These are phyloP conservation scores for Acephala macrosclerotiorum DNA, from an alignment of 2,329 filamentous ascomycete species.

Conservation along the genomic window DNA sequence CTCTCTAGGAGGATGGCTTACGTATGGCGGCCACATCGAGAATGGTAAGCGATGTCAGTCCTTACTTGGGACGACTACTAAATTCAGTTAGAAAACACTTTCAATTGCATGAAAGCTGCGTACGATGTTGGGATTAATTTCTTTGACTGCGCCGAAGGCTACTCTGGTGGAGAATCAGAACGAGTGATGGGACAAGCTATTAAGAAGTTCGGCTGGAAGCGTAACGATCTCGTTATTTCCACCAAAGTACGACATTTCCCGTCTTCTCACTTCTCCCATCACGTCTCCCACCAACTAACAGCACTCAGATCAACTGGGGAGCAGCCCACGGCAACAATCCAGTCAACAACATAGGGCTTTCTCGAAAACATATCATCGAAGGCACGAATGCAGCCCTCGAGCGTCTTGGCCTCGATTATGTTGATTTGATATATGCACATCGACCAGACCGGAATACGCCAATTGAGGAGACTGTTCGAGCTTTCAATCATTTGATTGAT, in stretches of 20 bases:
- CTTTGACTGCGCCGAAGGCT: conserved; percentile 64
- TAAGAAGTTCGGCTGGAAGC: conserved; percentile 63
- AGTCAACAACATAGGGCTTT: conserved; percentile 72
- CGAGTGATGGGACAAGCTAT: conserved; percentile 62
- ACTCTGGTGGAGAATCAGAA: conserved; percentile 60
- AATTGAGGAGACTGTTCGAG: conserved; percentile 68
- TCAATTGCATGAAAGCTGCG: conserved; percentile 66
- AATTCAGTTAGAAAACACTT: conserved; percentile 59
- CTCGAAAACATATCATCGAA: conserved; percentile 74
- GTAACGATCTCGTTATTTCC: conserved; percentile 63
- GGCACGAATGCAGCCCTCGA: conserved; percentile 66
- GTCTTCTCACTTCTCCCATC: background rate
- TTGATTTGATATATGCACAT: conserved; percentile 70
- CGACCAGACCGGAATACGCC: conserved; percentile 63
- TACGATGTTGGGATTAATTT: conserved; percentile 65
- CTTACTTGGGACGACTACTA: conserved; percentile 7
- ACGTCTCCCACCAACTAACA: too few species aligned
- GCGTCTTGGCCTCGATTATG: conserved; percentile 61
- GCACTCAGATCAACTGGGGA: conserved; percentile 68
- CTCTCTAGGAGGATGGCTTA: conserved; percentile 75
- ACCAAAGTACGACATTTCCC: conserved; percentile 53
- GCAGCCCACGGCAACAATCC: conserved; percentile 64
- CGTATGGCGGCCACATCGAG: conserved; percentile 77
- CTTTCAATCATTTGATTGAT: conserved; percentile 74
- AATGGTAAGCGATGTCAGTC: conserved; percentile 54